These are phyloP conservation scores for Xerocomellus intermedius DNA, from an alignment of 768 basidiomycete genomes.

Conservation along the genomic window DNA sequence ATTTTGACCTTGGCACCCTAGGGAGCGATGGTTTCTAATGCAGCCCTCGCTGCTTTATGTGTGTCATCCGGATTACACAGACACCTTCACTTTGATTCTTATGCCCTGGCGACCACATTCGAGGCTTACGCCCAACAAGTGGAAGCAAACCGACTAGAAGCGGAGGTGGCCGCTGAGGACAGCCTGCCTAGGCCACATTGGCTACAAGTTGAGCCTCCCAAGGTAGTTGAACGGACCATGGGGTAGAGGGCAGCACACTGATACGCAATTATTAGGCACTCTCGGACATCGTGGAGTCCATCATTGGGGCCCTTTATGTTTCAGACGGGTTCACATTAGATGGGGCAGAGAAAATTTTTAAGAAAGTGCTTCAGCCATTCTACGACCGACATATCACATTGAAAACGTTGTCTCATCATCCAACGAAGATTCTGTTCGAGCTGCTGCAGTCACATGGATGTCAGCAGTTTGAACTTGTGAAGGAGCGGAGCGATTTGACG, in stretches of 20 bases:
- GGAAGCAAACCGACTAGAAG: conserved; percentile 48
- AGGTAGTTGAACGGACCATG: conserved; percentile 43
- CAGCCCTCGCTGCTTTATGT: conserved; percentile 71
- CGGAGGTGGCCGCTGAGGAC: conserved; percentile 46
- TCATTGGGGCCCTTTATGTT: conserved; percentile 76
- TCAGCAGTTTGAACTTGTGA: conserved; percentile 59
- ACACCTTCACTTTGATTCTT: conserved; percentile 57
- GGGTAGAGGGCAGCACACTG: background rate
- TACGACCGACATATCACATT: conserved; percentile 74
- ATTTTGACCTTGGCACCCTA: conserved; percentile 27
- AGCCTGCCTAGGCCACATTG: conserved; percentile 69
- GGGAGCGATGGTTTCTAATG: conserved; percentile 87
- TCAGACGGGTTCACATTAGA: conserved; percentile 65
- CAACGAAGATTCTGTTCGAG: conserved; percentile 73
- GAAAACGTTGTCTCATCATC: conserved; percentile 72
- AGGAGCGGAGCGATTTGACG: conserved; percentile 40
- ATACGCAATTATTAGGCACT: conserved; percentile 49
- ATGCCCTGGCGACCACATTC: conserved; percentile 49
- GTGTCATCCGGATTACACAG: conserved; percentile 65
- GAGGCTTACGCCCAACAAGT: conserved; percentile 52
- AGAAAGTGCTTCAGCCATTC: conserved; percentile 70
- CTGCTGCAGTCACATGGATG: conserved; percentile 72
- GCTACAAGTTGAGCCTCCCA: conserved; percentile 74
- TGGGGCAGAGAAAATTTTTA: conserved; percentile 65
- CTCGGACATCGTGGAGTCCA: conserved; percentile 78